Conservation (phyloP, 163 green algal species). For the Scenedesmus sp. region DNA sequence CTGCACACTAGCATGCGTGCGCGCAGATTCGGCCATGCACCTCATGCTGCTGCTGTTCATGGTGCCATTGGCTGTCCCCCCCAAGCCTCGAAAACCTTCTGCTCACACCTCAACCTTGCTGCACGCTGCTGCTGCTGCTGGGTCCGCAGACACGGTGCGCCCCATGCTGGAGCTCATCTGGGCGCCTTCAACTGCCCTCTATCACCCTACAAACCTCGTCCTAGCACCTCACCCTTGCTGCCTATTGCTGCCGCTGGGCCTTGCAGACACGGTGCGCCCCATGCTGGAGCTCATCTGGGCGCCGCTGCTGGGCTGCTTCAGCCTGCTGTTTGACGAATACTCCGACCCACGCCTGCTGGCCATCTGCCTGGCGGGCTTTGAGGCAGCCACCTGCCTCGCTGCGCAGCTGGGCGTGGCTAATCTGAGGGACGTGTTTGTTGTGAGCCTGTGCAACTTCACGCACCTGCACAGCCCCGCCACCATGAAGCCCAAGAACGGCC, state of each 20-base stretch:
- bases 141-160: constrained; percentile 75
- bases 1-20: no score
- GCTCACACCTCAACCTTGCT: background rate
- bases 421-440: constrained; percentile 90
- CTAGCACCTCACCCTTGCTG: background rate
- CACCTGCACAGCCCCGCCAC: constrained; percentile 86
- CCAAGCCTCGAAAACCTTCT: no score
- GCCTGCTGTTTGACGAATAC: constrained; percentile 93
- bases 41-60: no score
- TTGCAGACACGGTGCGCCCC: constrained; percentile 83
- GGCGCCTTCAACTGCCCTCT: no score
- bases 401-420: constrained; percentile 86
- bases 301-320: constrained; percentile 95
- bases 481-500: constrained; percentile 94
- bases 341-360: constrained; percentile 74
- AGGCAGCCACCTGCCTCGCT: constrained; percentile 64
- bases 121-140: background rate
- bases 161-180: no score
- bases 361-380: constrained; percentile 85
- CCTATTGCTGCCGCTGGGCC: background rate
- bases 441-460: constrained; percentile 91
- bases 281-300: constrained; percentile 97
- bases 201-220: no score
- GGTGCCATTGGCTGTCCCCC: no score
- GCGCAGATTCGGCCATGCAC: no score